Percentiles rank a stretch among this genome's conserved stretches.
Evolutionary conservation across 208 protist species (phyloP).

Genomic region (Herpetomonas tarakana): DNA sequence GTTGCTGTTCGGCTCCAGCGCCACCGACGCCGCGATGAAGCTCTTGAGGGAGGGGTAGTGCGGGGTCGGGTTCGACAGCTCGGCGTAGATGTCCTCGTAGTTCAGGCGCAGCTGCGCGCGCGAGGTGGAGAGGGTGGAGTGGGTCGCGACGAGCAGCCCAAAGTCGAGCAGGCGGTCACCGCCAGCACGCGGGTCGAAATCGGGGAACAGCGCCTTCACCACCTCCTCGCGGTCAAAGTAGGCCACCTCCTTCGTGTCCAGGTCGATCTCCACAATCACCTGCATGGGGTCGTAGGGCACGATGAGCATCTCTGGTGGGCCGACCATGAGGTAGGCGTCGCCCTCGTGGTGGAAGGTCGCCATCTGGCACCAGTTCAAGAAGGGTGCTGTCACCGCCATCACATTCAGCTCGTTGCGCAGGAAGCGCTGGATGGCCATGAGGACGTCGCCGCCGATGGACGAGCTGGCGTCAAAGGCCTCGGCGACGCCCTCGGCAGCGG

Average conservation of each 20-base stretch:
- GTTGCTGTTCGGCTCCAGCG: conserved; percentile 13
- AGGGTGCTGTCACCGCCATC: conserved; percentile 70
- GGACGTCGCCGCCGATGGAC: conserved; percentile 69
- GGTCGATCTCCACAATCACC: conserved; percentile 72
- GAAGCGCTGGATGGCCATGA: conserved; percentile 75
- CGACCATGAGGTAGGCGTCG: conserved; percentile 66
- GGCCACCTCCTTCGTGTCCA: conserved; percentile 39
- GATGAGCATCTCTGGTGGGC: conserved; percentile 78
- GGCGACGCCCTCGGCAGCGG: conserved; percentile 33
- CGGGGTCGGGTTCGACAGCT: conserved; percentile 47
- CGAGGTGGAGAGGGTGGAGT: conserved; percentile 63
- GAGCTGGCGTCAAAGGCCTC: conserved; percentile 68
- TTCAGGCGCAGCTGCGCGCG: conserved; percentile 47
- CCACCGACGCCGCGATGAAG: conserved; percentile 48
- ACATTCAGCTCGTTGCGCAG: conserved; percentile 64
- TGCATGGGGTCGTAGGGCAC: conserved; percentile 71
- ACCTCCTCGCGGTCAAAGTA: conserved; percentile 74
- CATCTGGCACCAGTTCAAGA: conserved; percentile 89
- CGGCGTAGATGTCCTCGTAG: conserved; percentile 58
- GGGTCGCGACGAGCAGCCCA: conserved; percentile 64
- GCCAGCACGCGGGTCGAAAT: conserved; percentile 47
- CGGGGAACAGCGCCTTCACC: conserved; percentile 58
- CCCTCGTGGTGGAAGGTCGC: conserved; percentile 73
- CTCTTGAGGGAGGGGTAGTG: conserved; percentile 46
- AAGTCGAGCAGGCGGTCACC: conserved; percentile 82